phyloP scores from a whole-genome alignment of 306 rosid species.

The Chamaecrista fasciculata region DNA sequence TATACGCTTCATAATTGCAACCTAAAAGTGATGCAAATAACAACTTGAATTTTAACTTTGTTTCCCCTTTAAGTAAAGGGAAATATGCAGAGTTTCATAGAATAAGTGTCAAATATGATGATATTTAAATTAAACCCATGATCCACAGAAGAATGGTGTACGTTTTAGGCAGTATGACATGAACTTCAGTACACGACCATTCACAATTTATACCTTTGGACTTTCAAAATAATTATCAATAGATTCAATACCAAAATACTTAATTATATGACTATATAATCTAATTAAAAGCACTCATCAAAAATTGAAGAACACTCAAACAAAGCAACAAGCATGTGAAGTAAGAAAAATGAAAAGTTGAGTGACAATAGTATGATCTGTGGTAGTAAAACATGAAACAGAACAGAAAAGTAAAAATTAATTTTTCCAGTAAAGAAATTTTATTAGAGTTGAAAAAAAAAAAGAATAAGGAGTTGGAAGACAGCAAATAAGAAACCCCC shows the following conservation, averaged over 20 bases:
- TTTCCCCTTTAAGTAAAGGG: background rate
- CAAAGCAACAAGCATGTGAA: background rate
- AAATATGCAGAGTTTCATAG: background rate
- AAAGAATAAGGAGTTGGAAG: background rate
- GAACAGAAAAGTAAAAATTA: background rate
- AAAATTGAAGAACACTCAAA: background rate
- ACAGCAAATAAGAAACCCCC: background rate
- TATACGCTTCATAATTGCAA: constrained; percentile 86
- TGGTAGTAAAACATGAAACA: background rate
- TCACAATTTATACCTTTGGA: background rate
- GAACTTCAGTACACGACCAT: background rate
- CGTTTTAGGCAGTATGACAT: background rate
- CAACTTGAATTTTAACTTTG: constrained; percentile 20
- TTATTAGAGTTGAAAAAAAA: background rate
- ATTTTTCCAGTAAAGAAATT: background rate
- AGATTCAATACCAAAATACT: too few species aligned
- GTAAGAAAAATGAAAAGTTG: background rate
- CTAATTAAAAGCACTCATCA: background rate
- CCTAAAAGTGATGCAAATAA: constrained; percentile 44
- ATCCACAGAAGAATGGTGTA: background rate
- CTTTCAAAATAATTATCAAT: background rate
- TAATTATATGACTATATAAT: background rate
- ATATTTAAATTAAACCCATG: background rate
- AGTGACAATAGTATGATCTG: background rate
- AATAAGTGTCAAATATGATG: background rate